Evolutionary conservation across 1,139 yeast genomes (phyloP).

Genomic region (Yamadazyma triangularis): DNA sequence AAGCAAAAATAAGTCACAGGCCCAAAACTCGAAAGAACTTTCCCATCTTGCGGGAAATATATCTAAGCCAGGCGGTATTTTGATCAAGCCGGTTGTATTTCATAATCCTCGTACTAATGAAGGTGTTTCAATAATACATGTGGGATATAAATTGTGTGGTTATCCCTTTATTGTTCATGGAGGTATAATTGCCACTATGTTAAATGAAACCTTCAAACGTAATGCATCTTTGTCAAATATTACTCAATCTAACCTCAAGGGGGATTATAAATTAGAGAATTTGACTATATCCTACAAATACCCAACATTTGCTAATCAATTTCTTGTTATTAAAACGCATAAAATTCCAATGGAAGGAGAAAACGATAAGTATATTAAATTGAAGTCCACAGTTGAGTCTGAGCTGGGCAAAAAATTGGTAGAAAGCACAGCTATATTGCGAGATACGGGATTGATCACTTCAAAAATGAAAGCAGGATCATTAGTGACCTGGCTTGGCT

Average conservation of each 20-base stretch:
- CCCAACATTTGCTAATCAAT: constrained; percentile 80
- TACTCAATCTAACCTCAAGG: constrained; percentile 31
- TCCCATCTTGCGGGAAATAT: constrained; percentile 30
- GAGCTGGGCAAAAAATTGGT: constrained; percentile 34
- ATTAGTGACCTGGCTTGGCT: no score
- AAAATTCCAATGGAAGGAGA: constrained; percentile 19
- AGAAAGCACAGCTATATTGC: constrained; percentile 30
- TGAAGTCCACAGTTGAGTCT: constrained; percentile 32
- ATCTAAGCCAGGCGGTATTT: constrained; percentile 69
- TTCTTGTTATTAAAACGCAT: constrained; percentile 60
- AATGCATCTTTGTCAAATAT: constrained; percentile 43
- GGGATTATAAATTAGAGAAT: constrained; percentile 44
- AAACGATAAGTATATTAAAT: constrained; percentile 21
- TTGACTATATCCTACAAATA: constrained; percentile 56
- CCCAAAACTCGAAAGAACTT: not conserved
- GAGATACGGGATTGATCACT: constrained; percentile 31
- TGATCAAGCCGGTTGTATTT: constrained; percentile 69
- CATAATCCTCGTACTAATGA: constrained; percentile 55
- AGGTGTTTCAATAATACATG: constrained; percentile 64
- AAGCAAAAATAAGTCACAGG: constrained; percentile 8
- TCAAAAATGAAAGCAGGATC: not conserved
- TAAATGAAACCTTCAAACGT: constrained; percentile 69
- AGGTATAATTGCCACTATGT: constrained; percentile 77
- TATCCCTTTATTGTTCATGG: constrained; percentile 89
- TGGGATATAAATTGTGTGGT: constrained; percentile 79